A percentile compares a stretch with the other conserved stretches of the same genome.
Evolutionary conservation across 352 stramenopile genomes (phyloP).

Genomic region (Thraustochytrium sp.): DNA sequence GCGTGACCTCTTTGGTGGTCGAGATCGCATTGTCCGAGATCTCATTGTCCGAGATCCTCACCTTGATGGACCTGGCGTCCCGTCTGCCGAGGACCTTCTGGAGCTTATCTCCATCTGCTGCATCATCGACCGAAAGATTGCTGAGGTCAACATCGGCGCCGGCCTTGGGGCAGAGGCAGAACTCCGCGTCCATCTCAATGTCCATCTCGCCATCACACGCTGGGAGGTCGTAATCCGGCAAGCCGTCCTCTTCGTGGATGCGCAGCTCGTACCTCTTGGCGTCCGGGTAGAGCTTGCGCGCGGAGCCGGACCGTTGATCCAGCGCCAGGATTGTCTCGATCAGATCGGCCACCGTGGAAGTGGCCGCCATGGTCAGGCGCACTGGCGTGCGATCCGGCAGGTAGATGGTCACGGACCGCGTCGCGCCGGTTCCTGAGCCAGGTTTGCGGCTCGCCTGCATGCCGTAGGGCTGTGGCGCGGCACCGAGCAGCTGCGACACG

Average conservation of each 20-base stretch:
- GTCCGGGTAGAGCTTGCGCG: constrained; percentile 13
- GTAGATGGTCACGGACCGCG: neutral
- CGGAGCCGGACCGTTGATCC: neutral
- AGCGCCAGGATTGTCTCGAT: neutral
- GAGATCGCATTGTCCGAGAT: neutral
- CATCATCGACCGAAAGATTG: neutral
- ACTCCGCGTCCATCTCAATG: constrained; percentile 15
- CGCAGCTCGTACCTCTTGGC: constrained; percentile 41
- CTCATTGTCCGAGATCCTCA: neutral
- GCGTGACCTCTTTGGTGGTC: neutral
- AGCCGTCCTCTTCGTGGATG: constrained; percentile 45
- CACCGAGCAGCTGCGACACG: neutral
- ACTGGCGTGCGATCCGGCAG: neutral
- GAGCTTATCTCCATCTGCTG: neutral
- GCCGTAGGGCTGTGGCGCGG: neutral
- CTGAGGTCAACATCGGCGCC: neutral
- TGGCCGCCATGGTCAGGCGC: neutral
- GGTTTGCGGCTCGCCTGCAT: neutral
- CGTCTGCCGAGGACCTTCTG: neutral
- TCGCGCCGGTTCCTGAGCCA: neutral
- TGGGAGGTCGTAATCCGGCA: constrained; percentile 43
- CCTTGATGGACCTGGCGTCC: neutral
- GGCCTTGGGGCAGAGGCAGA: constrained; percentile 30
- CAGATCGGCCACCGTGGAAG: neutral
- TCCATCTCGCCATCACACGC: constrained; percentile 41